These are phyloP conservation scores for Lithospermum erythrorhizon DNA, from an alignment of 257 asterid species.

Conservation along the genomic window DNA sequence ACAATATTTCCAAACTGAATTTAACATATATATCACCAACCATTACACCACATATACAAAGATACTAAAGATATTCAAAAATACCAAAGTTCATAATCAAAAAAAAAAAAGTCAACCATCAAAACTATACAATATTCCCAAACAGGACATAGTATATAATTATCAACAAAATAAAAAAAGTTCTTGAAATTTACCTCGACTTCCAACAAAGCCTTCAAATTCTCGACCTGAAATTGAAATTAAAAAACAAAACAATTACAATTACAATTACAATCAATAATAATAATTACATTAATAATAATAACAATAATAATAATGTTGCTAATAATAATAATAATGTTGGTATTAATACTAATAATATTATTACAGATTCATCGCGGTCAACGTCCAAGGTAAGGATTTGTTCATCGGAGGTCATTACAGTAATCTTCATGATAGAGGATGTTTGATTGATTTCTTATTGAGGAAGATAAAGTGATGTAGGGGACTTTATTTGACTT, in stretches of 20 bases:
- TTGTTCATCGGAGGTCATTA: constrained; percentile 92
- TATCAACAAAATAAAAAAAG: neutral
- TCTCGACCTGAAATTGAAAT: constrained; percentile 62
- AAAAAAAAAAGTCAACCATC: too few species aligned
- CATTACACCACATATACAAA: too few species aligned
- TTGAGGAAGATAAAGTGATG: too few species aligned
- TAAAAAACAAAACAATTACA: constrained; percentile 3
- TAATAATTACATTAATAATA: neutral
- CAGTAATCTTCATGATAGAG: constrained; percentile 91
- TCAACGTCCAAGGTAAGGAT: constrained; percentile 77
- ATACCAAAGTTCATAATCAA: too few species aligned
- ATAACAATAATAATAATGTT: neutral
- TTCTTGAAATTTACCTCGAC: constrained; percentile 45
- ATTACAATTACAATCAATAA: constrained; percentile 4
- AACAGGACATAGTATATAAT: too few species aligned
- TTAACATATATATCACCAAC: too few species aligned
- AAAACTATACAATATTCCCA: too few species aligned
- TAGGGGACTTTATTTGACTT: too few species aligned
- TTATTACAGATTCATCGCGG: constrained; percentile 77
- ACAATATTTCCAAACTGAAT: too few species aligned
- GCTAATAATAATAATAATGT: neutral
- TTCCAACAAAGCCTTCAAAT: constrained; percentile 89
- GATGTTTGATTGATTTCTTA: too few species aligned
- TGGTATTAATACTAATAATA: neutral
- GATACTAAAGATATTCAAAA: too few species aligned